Percentiles rank a stretch among this genome's conserved stretches.
Conservation (phyloP, 2,329 filamentous ascomycete genomes). For the Elsinoe arachidis region DNA sequence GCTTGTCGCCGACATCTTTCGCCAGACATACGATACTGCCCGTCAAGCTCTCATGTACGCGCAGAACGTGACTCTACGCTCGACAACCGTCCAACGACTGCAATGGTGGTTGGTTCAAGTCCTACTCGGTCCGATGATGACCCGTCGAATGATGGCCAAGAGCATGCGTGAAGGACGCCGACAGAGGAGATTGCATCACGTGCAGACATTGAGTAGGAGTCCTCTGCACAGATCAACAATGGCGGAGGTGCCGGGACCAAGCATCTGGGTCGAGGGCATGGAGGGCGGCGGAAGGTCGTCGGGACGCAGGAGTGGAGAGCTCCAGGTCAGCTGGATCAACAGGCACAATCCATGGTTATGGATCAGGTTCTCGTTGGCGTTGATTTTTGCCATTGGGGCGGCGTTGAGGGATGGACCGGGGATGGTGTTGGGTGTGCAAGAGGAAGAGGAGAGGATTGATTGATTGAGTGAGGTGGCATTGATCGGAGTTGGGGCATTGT, state of each 20-base stretch:
- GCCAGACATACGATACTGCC: slow-evolving; percentile 24
- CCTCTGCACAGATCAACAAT: not conserved
- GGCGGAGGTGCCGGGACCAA: not conserved
- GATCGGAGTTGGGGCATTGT: not conserved
- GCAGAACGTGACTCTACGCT: slow-evolving; percentile 22
- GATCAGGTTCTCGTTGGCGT: slow-evolving; percentile 40
- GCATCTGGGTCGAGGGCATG: slow-evolving; percentile 8
- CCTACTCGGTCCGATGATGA: slow-evolving; percentile 29
- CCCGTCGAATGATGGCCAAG: slow-evolving; percentile 22
- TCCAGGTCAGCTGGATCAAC: slow-evolving; percentile 10
- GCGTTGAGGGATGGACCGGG: slow-evolving; percentile 40
- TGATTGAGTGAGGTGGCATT: not conserved
- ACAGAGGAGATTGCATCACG: not conserved
- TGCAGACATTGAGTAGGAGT: not conserved
- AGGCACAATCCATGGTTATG: slow-evolving; percentile 34
- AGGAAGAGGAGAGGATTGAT: slow-evolving; percentile 11
- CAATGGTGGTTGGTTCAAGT: slow-evolving; percentile 30
- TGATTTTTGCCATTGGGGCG: slow-evolving; percentile 41
- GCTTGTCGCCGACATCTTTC: slow-evolving; percentile 23
- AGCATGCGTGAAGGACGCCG: slow-evolving; percentile 11
- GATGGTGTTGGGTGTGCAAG: slow-evolving; percentile 25
- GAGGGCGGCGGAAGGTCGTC: not conserved
- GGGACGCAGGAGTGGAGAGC: not conserved
- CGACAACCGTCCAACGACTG: slow-evolving; percentile 23
- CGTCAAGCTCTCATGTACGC: slow-evolving; percentile 24